Evolutionary conservation across 345 rosid species (phyloP), one percentile per base, ranked within the genome.

Genomic region (Capsella bursapastoris): DNA sequence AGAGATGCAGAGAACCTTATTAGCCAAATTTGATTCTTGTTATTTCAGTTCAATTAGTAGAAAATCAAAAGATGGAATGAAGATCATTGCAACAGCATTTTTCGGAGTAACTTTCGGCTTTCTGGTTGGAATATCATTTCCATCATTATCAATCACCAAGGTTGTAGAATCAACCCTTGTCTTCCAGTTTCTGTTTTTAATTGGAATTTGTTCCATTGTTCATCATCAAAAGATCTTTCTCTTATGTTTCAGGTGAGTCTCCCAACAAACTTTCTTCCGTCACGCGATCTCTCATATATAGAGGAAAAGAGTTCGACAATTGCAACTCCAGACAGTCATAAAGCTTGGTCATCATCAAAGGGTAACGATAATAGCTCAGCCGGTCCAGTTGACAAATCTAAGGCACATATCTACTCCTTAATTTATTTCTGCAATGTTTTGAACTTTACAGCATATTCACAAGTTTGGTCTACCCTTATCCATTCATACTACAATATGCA

Each of bases 41-140:
- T 59, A 5, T 73, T 81, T 84, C 88, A 94, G 95, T 68, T 28
- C 70, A 8, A 73, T 77, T 59, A 77, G 77, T 77, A 90, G 78
- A 78, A 89, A 84, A 73, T 86, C 92, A 68, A 89, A 80, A 68
- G 97, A 94, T 65, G 80, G 83, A n/a, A 86, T 86, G 95, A 88
- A 90, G 83, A 71, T 87, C 52, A 72, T 83, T 15, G 81, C 91
- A 40, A 68, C 88, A 22, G 78, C 89, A 9, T 86, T 94, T 79
- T n/a, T 86, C 7, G 96, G 95, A 83, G 73, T 90, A 35, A 84
- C 74, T 76, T 83, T 87, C 25, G 98, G 98, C 45, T 91, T 94
- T 84, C 59, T 87, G 7, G 50, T 94, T 64, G 98, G 98, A 47
- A 76, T 83, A 68, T 91, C 96, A 76, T 88, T 87, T 71, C 97